Percentiles rank a stretch among this genome's conserved stretches.
phyloP scores from a whole-genome alignment of 352 stramenopile species.

The Blastocystis sp. region DNA sequence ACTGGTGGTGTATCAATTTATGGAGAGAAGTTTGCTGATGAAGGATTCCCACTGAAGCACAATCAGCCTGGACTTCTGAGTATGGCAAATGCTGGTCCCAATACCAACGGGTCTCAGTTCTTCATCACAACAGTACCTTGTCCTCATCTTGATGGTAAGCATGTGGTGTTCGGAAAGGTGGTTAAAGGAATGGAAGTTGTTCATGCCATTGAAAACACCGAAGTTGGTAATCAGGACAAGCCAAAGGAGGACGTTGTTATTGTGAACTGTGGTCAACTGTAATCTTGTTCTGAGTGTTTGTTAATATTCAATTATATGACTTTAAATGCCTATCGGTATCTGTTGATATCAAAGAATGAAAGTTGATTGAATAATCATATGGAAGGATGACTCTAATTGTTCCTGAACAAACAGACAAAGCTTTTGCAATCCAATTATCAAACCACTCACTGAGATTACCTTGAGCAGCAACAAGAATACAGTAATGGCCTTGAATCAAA shows the following conservation, averaged over 20 bases:
- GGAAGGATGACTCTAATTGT: not conserved
- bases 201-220: constrained; percentile 77
- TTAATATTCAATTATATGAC: too few species aligned
- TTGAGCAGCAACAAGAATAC: constrained; percentile 75
- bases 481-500: constrained; percentile 81
- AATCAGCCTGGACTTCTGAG: constrained; percentile 67
- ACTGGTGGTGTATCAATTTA: constrained; percentile 79
- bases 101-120: constrained; percentile 87
- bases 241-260: constrained; percentile 82
- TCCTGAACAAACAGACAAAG: not conserved
- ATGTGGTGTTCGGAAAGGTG: constrained; percentile 83
- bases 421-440: constrained; percentile 68
- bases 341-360: too few species aligned
- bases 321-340: too few species aligned
- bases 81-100: constrained; percentile 78
- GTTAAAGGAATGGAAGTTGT: constrained; percentile 79
- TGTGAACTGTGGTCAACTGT: constrained; percentile 92
- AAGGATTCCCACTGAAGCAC: constrained; percentile 70
- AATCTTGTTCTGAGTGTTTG: constrained; percentile 85
- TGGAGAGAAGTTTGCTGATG: constrained; percentile 67
- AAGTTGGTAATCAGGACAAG: constrained; percentile 77
- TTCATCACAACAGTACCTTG: constrained; percentile 90
- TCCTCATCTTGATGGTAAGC: constrained; percentile 85
- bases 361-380: too few species aligned
- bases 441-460: constrained; percentile 2